Evolutionary conservation across 2,329 filamentous ascomycete species (phyloP).

Genomic region (Colletotrichum simmondsii): DNA sequence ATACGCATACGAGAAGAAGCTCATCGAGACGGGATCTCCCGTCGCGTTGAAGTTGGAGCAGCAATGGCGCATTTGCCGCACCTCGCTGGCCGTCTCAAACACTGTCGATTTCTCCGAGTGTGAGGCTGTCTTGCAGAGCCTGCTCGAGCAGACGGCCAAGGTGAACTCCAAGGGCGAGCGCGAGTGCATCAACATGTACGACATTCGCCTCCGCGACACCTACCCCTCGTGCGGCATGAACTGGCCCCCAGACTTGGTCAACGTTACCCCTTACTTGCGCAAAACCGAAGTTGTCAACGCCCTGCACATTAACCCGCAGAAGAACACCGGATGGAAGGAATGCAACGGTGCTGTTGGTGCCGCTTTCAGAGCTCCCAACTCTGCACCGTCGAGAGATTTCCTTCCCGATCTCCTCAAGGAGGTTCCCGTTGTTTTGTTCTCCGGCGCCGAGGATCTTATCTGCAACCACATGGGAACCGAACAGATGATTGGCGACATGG

Average conservation of each 20-base stretch:
- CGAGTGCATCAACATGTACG: slow-evolving; percentile 94
- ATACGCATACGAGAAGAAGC: slow-evolving; percentile 80
- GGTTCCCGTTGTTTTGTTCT: slow-evolving; percentile 87
- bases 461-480: slow-evolving; percentile 98
- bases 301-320: slow-evolving; percentile 84
- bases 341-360: slow-evolving; percentile 83
- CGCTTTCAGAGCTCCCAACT: slow-evolving; percentile 77
- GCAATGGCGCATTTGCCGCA: slow-evolving; percentile 76
- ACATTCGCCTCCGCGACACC: slow-evolving; percentile 84
- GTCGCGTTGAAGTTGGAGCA: slow-evolving; percentile 73
- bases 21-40: slow-evolving; percentile 76
- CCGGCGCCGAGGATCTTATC: slow-evolving; percentile 92
- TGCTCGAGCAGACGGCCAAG: slow-evolving; percentile 74
- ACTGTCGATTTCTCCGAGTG: slow-evolving; percentile 77
- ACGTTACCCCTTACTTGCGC: slow-evolving; percentile 86
- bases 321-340: slow-evolving; percentile 90
- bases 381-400: slow-evolving; percentile 77
- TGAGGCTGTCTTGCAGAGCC: slow-evolving; percentile 79
- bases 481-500: slow-evolving; percentile 86
- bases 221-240: slow-evolving; percentile 94
- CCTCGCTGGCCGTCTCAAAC: slow-evolving; percentile 62
- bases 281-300: slow-evolving; percentile 82
- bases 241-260: slow-evolving; percentile 89
- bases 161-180: slow-evolving; percentile 58
- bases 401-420: slow-evolving; percentile 83